Evolutionary conservation across 140 eudicot genomes (phyloP).

Genomic region (Stevia rebaudiana): DNA sequence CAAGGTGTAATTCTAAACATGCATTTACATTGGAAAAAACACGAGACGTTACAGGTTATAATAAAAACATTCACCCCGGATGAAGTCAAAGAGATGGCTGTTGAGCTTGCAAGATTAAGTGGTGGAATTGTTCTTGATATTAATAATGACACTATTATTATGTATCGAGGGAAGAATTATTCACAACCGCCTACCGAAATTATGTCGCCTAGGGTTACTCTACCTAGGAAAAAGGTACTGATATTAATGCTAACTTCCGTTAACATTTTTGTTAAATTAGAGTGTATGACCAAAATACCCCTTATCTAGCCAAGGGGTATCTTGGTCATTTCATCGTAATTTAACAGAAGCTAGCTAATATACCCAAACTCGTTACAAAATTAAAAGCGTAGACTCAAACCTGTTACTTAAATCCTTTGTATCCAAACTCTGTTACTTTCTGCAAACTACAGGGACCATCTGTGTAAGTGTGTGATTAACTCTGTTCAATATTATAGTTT

Average conservation of each 20-base stretch:
- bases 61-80: conserved; percentile 78
- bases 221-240: conserved; percentile 89
- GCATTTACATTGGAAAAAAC: conserved; percentile 99
- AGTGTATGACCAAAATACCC: no score
- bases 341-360: no score
- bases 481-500: no score
- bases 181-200: conserved; percentile 94
- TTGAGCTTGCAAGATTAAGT: conserved; percentile 75
- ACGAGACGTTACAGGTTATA: conserved; percentile 77
- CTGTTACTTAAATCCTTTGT: no score
- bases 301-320: no score
- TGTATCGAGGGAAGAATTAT: conserved; percentile 96
- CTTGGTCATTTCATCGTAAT: no score
- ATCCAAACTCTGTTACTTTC: no score
- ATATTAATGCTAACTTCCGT: no score
- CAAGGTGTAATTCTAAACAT: conserved; percentile 90
- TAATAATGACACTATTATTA: conserved; percentile 63
- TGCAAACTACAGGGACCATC: no score
- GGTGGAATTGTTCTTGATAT: conserved; percentile 95
- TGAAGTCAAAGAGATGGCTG: conserved; percentile 90
- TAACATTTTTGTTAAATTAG: neutral
- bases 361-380: no score
- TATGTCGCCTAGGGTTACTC: conserved; percentile 82
- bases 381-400: no score
- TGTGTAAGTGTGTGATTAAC: no score